Evolutionary conservation across 306 rosid species (phyloP).

Genomic region (Quercus engelmannii): DNA sequence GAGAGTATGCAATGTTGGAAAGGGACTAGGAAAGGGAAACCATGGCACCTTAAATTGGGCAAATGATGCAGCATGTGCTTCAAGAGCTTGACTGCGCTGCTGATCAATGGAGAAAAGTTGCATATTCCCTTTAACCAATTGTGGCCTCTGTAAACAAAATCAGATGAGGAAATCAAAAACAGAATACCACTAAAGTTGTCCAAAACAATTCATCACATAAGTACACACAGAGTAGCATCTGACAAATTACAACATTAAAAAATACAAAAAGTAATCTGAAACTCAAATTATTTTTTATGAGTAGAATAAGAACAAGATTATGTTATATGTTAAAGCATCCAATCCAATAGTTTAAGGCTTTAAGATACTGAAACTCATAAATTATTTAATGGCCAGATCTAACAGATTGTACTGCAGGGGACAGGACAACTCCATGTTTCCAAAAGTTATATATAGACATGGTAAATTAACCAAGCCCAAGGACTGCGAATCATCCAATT

Average conservation of each 20-base stretch:
- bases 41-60: constrained; percentile 79
- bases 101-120: constrained; percentile 96
- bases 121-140: constrained; percentile 97
- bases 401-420: not conserved
- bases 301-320: too few species aligned
- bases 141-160: constrained; percentile 68
- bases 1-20: not conserved
- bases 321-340: too few species aligned
- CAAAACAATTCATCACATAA: not conserved
- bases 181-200: constrained; percentile 2
- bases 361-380: too few species aligned
- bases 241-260: not conserved
- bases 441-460: not conserved
- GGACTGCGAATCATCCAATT: not conserved
- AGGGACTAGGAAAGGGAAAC: not conserved
- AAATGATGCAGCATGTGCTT: constrained; percentile 98
- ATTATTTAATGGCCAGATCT: not conserved
- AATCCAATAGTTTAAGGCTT: too few species aligned
- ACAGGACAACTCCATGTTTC: not conserved
- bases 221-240: not conserved
- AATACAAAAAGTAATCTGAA: too few species aligned
- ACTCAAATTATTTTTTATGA: too few species aligned
- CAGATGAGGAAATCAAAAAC: constrained; percentile 16
- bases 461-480: not conserved
- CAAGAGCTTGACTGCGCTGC: constrained; percentile 99